Percentiles rank a stretch among this genome's conserved stretches.
Evolutionary conservation across 371 early-diverging fungal species (phyloP).

Genomic region (Rhizomucor miehei): DNA sequence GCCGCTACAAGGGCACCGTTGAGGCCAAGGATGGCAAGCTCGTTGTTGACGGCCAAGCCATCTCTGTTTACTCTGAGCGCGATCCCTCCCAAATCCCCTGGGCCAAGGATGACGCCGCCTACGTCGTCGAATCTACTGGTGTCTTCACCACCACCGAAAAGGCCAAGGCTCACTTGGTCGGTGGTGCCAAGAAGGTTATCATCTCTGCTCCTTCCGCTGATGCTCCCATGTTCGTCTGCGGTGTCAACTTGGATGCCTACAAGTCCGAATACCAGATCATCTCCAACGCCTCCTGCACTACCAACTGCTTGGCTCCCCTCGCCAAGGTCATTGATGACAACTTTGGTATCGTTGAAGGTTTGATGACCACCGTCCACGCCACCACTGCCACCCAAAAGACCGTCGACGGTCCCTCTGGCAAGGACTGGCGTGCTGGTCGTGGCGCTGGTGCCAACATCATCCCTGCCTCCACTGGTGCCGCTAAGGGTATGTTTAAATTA

Average conservation of each 20-base stretch:
- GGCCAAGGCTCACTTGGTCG: slow-evolving; percentile 87
- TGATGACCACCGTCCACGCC: slow-evolving; percentile 98
- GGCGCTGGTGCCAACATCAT: slow-evolving; percentile 97
- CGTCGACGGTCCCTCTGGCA: slow-evolving; percentile 97
- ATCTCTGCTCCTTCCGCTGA: slow-evolving; percentile 96
- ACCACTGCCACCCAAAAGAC: slow-evolving; percentile 99
- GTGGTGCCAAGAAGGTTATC: slow-evolving; percentile 97
- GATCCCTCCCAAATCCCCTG: slow-evolving; percentile 91
- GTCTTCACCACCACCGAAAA: slow-evolving; percentile 94
- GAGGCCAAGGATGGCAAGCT: slow-evolving; percentile 80
- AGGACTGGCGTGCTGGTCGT: slow-evolving; percentile 97
- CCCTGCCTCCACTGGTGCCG: slow-evolving; percentile 99
- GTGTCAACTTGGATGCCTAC: slow-evolving; percentile 96
- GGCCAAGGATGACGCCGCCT: slow-evolving; percentile 85
- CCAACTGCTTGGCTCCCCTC: slow-evolving; percentile 99
- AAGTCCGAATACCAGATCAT: slow-evolving; percentile 81
- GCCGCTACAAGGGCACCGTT: slow-evolving; percentile 81
- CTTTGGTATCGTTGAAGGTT: slow-evolving; percentile 82
- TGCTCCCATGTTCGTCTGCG: slow-evolving; percentile 85
- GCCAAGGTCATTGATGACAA: slow-evolving; percentile 97
- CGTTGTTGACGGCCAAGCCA: slow-evolving; percentile 77
- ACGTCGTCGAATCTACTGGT: slow-evolving; percentile 99
- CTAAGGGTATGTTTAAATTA: slow-evolving; percentile 64
- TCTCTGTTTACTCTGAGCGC: slow-evolving; percentile 71
- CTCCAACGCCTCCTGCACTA: slow-evolving; percentile 99